Base-by-base conservation (phyloP, 129 eudicot species). In the Oenanthe sinensis region DNA sequence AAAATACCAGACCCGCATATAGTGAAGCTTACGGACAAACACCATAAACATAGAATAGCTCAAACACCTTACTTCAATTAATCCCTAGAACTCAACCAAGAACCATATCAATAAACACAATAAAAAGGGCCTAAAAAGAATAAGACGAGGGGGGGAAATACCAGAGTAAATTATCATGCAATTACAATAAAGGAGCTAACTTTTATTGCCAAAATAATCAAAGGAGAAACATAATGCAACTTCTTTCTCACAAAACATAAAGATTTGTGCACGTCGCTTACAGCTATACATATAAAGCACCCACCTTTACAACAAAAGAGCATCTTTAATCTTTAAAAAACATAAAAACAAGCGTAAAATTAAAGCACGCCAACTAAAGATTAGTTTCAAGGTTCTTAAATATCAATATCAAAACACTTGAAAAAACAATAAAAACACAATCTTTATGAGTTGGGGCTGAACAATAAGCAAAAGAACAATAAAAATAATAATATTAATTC, bases 11-110 rank as follows among this genome's bases (percentile, higher is more conserved):
- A 48, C 4, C 16, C 20, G 26, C 75, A 7, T 8, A 58, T 42
- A 15, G 69, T n/a, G 65, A 28, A 50, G 74, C 74, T 50, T 33
- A 13, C 54, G 13, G 47, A 67, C 69, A 77, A 16, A 40, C 42
- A 22, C 26, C 28, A 67, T 65, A 74, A 17, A 9, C 46, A 71
- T 17, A 71, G 67, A 42, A 16, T 68, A 75, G 14, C 43, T 60
- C 36, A 81, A 77, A 55, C 74, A 71, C 81, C 75, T 46, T 37
- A 58, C 44, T 75, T 67, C 7, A 71, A 43, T 17, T 0, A 24
- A 46, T 16, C 33, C n/a, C 49, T 60, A 60, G 10, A 50, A 17
- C 58, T 50, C 8, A 17, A 50, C 8, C n/a, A 50, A 17, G 15
- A n/a, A n/a, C 6, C 15, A 60, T 11, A 2, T 60, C 28, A n/a